Base-by-base conservation (phyloP, 768 basidiomycete species). In the Tylopilus rubrobrunneus region DNA sequence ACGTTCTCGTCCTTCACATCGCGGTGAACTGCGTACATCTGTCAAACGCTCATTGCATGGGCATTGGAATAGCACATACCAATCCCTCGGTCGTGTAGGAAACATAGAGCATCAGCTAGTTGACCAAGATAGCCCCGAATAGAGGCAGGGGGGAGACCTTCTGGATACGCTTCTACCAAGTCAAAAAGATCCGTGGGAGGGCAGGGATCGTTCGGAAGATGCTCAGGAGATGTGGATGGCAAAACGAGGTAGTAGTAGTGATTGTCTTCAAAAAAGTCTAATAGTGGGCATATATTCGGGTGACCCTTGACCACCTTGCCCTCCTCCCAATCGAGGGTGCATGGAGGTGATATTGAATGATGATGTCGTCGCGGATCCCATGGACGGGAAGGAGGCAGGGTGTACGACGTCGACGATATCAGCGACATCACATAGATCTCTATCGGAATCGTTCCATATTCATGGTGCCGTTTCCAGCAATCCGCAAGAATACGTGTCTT, bases 1-100 rank as follows among this genome's bases (percentile, higher is more conserved):
- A 93, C 89, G 67, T 98, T 97, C 70, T 99, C 96, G 63, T 99
- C 96, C 73, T 99, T 99, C 70, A 99, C 86, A 65, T 99, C 96
- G 49, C 96, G 89, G 70, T 99, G 96, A 10, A 98, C 89, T 91
- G 59, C 5, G 10, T 21, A 45, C 27, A 51, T 45, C 39, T 48
- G 51, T 59, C 46, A 61, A 37, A 40, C 45, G 33, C 55, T 53
- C 56, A 56, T 42, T 45, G 40, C 41, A 43, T 36, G n/a, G 21
- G 21, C 12, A 48, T 43, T 3, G 11, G 21, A 5, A 4, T 34
- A 47, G 56, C 11, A 61, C 84, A 67, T 64, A 89, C 96, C 91
- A 54, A 99, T 97, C 50, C 92, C 93, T 60, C 87, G 90, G 9
- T 83, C 76, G 68, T 99, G 96, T 39, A 99, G 75, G 74, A 98